Evolutionary conservation across 2,329 filamentous ascomycete species (phyloP), one percentile per base, ranked within the genome.

Genomic region (Neofusicoccum umdonicola): DNA sequence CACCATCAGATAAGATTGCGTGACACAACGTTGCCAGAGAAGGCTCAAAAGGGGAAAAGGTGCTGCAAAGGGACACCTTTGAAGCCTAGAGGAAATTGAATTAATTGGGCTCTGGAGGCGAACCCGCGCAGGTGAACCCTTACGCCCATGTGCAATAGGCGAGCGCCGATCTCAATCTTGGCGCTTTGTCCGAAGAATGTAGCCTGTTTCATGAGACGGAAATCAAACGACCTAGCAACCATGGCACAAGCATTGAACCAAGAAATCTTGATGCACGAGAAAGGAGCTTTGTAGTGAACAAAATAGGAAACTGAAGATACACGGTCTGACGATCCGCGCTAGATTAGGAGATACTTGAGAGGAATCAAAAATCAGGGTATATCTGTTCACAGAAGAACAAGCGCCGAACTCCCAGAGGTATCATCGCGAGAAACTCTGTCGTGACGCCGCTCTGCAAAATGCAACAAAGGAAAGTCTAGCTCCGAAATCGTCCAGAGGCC

Each of bases 141-240:
- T 47, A 60, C 56, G 56, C 56, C 56, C 56, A 60, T 60, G 56
- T 60, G 56, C 56, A 47, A 35, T 47, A 47, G 31, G 56, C 41
- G 27, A 60, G n/a, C 41, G 56, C 34, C 11, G 56, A 60, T 60
- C 56, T n/a, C n/a, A 60, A 60, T 60, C 56, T 60, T 60, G 41
- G 56, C 42, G 17, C 41, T 47, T 60, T 37, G 42, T 37, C 41
- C 27, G 15, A 60, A 47, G 56, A 60, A 60, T 60, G 56, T 12
- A 45, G 17, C 4, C 7, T 47, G 42, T 48, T 37, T 60, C 56
- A 47, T n/a, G 42, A 27, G n/a, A 39, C 31, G 41, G 42, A 6
- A 17, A 60, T 37, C 5, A 37, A 15, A 47, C 56, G 13, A 31
- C 42, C 27, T 27, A 19, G n/a, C 22, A 17, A 22, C 13, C 13